These are phyloP conservation scores for Colletotrichum tanaceti DNA, from an alignment of 2,329 filamentous ascomycete genomes.

Conservation along the genomic window DNA sequence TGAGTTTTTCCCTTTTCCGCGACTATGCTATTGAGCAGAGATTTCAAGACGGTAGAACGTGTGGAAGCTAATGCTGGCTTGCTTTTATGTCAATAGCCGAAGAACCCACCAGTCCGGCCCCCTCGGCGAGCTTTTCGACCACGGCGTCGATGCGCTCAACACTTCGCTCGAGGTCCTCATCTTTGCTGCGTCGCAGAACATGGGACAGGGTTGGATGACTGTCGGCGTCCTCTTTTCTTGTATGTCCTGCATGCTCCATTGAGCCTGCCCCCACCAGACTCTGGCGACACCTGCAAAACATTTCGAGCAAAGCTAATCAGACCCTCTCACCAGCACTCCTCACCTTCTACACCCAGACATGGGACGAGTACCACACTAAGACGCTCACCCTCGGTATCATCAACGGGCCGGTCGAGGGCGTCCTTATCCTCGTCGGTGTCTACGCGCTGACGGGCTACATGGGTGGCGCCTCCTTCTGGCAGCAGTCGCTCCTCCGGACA, in stretches of 20 bases:
- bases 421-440: slow-evolving; percentile 83
- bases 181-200: slow-evolving; percentile 91
- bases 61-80: slow-evolving; percentile 20
- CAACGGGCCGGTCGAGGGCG: slow-evolving; percentile 94
- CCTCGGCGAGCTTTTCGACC: slow-evolving; percentile 95
- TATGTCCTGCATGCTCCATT: slow-evolving; percentile 54
- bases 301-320: slow-evolving; percentile 28
- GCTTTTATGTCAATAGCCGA: slow-evolving; percentile 66
- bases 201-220: slow-evolving; percentile 92
- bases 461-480: slow-evolving; percentile 94
- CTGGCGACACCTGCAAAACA: slow-evolving; percentile 10
- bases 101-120: slow-evolving; percentile 93
- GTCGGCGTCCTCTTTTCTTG: slow-evolving; percentile 85
- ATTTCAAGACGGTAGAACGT: neutral
- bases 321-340: slow-evolving; percentile 70
- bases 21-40: neutral
- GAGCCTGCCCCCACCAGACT: slow-evolving; percentile 18
- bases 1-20: slow-evolving; percentile 58
- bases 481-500: slow-evolving; percentile 79
- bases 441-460: slow-evolving; percentile 86
- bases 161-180: slow-evolving; percentile 93
- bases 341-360: slow-evolving; percentile 99
- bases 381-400: slow-evolving; percentile 91
- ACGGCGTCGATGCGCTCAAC: slow-evolving; percentile 96
- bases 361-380: slow-evolving; percentile 99